phyloP scores from a whole-genome alignment of 768 basidiomycete species.

The Lactarius evosmus region DNA sequence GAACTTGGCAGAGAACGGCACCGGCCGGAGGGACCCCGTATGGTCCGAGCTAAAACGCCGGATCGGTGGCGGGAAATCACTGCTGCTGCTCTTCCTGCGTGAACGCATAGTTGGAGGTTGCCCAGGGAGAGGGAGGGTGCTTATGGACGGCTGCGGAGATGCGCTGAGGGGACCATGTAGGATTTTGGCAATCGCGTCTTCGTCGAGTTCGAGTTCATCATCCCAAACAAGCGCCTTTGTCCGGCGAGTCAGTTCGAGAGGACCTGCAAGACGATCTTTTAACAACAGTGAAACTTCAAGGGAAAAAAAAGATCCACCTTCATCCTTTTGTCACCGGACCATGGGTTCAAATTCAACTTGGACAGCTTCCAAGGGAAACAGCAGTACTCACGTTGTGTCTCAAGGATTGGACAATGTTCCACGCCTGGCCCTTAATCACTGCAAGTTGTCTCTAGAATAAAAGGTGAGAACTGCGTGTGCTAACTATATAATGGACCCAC shows the following conservation, averaged over 20 bases:
- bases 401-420: constrained; percentile 84
- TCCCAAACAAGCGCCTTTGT: constrained; percentile 81
- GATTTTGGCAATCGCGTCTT: constrained; percentile 40
- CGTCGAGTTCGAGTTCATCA: constrained; percentile 65
- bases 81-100: constrained; percentile 57
- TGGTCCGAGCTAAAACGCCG: constrained; percentile 61
- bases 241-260: constrained; percentile 83
- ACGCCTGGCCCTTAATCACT: constrained; percentile 92
- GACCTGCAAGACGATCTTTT: constrained; percentile 48
- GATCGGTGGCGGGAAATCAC: constrained; percentile 73
- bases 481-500: constrained; percentile 39
- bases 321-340: constrained; percentile 49
- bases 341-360: neutral
- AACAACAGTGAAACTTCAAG: neutral
- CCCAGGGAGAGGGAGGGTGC: constrained; percentile 55
- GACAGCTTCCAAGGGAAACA: neutral
- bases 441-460: constrained; percentile 68
- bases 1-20: constrained; percentile 82
- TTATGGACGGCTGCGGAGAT: constrained; percentile 62
- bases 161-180: constrained; percentile 34
- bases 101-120: constrained; percentile 49
- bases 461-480: neutral
- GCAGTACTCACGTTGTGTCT: constrained; percentile 59
- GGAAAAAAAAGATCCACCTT: constrained; percentile 46
- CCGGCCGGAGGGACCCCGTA: constrained; percentile 64